Percentiles rank a stretch among this genome's conserved stretches.
These are phyloP conservation scores for Spizellomyces punctatus DNA, from an alignment of 192 early-diverging fungal genomes.

Conservation along the genomic window DNA sequence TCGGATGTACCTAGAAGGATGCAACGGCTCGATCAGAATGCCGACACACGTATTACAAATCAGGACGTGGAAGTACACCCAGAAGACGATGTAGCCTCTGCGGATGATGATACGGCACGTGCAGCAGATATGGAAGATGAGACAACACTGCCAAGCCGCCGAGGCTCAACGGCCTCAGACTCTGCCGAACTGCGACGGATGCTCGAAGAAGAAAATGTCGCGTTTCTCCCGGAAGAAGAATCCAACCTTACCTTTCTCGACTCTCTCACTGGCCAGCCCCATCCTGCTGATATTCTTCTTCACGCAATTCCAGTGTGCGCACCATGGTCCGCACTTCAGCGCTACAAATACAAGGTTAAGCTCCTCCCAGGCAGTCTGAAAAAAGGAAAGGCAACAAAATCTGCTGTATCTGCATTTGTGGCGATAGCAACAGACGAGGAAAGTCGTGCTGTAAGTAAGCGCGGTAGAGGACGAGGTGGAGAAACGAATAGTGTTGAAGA, in stretches of 20 bases:
- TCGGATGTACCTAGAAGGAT: constrained; percentile 5
- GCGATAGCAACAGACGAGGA: constrained; percentile 22
- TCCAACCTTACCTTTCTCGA: constrained; percentile 59
- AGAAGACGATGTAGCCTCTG: constrained; percentile 3
- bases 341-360: constrained; percentile 95
- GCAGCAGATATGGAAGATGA: neutral
- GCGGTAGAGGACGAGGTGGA: constrained; percentile 15
- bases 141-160: constrained; percentile 1
- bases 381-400: constrained; percentile 83
- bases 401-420: constrained; percentile 49
- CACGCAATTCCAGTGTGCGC: constrained; percentile 93
- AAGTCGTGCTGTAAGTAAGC: neutral
- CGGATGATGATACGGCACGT: neutral
- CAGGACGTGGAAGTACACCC: neutral
- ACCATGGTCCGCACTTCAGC: constrained; percentile 81
- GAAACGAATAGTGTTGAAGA: neutral
- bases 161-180: constrained; percentile 12
- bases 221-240: constrained; percentile 31
- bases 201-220: constrained; percentile 43
- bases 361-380: constrained; percentile 87
- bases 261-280: constrained; percentile 77
- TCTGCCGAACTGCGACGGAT: constrained; percentile 14
- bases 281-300: constrained; percentile 75
- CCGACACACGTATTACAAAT: neutral
- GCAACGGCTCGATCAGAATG: constrained; percentile 27